Evolutionary conservation across 1,139 yeast species (phyloP).

Genomic region (Yamadazyma friedrichii): DNA sequence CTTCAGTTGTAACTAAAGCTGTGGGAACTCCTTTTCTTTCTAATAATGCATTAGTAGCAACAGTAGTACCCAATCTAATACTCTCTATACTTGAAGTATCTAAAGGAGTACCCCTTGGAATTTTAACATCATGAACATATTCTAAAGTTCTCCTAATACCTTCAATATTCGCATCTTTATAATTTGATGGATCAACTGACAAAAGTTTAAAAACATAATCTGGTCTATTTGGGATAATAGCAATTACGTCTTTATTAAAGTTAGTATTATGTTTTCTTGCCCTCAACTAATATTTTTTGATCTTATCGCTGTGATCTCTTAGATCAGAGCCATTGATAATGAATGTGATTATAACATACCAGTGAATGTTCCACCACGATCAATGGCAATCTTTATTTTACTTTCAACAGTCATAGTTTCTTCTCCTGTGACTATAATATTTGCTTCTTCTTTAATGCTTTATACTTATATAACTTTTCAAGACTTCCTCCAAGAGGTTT

Average conservation of each 20-base stretch:
- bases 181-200: constrained; percentile 22
- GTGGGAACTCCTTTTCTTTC: constrained; percentile 67
- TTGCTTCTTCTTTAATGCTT: too few relatives aligned
- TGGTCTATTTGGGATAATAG: constrained; percentile 14
- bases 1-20: constrained; percentile 62
- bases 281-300: too few relatives aligned
- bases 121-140: constrained; percentile 11
- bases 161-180: constrained; percentile 22
- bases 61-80: constrained; percentile 77
- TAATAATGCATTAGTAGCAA: constrained; percentile 73
- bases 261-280: too few relatives aligned
- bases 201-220: constrained; percentile 19
- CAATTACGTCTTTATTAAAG: constrained; percentile 11
- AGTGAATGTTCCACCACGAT: constrained; percentile 25
- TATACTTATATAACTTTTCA: too few relatives aligned
- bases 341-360: constrained; percentile 9
- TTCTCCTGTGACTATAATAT: too few relatives aligned
- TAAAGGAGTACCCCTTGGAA: constrained; percentile 17
- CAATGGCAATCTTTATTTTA: constrained; percentile 18
- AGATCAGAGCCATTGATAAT: too few relatives aligned
- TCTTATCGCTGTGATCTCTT: too few relatives aligned
- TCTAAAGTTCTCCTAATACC: constrained; percentile 23
- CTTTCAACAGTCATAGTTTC: constrained; percentile 12
- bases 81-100: constrained; percentile 37
- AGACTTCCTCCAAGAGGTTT: too few relatives aligned